These are phyloP conservation scores for Aspergillus sclerotialis DNA, from an alignment of 2,329 filamentous ascomycete genomes.

Conservation along the genomic window DNA sequence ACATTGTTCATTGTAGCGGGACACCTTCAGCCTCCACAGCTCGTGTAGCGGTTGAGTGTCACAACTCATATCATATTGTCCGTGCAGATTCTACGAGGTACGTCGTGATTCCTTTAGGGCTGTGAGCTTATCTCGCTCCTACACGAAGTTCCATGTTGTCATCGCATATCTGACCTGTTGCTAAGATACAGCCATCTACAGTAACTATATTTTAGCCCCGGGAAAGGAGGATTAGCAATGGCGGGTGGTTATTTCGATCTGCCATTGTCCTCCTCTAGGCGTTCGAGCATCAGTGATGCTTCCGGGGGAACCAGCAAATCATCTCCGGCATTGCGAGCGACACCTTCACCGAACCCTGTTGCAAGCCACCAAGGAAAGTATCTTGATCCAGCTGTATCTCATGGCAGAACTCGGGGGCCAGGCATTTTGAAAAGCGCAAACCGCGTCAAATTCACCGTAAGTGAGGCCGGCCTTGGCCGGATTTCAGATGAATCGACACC, in stretches of 20 bases:
- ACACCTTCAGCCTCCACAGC: conserved; percentile 9
- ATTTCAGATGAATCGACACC: conserved; percentile 15
- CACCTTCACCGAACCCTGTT: conserved; percentile 16
- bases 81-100: conserved; percentile 10
- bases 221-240: conserved; percentile 12
- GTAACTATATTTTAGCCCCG: not conserved
- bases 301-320: conserved; percentile 13
- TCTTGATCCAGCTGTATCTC: conserved; percentile 17
- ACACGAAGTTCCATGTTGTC: not conserved
- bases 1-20: conserved; percentile 20
- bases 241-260: conserved; percentile 29
- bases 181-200: conserved; percentile 1
- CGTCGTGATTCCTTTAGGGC: conserved; percentile 1
- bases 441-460: conserved; percentile 26
- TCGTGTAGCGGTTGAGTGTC: conserved; percentile 3
- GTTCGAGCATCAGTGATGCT: conserved; percentile 18
- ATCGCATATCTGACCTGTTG: conserved; percentile 1
- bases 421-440: conserved; percentile 29
- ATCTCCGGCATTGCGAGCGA: conserved; percentile 19
- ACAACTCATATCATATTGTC: conserved; percentile 6
- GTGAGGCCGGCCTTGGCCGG: conserved; percentile 14
- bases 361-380: conserved; percentile 14
- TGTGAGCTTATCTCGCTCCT: not conserved
- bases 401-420: conserved; percentile 30
- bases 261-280: conserved; percentile 19